phyloP scores from a whole-genome alignment of 2,329 filamentous ascomycete species.

The Grosmannia serpens region DNA sequence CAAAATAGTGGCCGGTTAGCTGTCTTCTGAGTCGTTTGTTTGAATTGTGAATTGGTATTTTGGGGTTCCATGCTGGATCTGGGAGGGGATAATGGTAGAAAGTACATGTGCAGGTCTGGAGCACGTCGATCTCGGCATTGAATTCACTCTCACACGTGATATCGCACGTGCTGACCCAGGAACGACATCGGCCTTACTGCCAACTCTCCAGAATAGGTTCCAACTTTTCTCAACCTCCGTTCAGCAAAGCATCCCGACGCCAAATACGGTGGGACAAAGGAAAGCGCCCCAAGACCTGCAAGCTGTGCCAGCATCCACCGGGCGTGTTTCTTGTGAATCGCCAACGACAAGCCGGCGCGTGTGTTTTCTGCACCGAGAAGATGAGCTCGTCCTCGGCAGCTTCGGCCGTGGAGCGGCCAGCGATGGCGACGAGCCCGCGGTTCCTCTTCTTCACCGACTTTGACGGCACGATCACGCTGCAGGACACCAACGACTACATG shows the following conservation, averaged over 20 bases:
- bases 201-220: background rate
- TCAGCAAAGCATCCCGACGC: too few relatives aligned
- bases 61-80: too few relatives aligned
- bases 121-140: too few relatives aligned
- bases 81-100: too few relatives aligned
- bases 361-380: background rate
- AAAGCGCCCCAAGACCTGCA: too few relatives aligned
- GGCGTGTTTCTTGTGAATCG: background rate
- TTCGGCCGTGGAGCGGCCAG: constrained; percentile 33
- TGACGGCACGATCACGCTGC: constrained; percentile 82
- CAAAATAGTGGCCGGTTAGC: too few relatives aligned
- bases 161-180: too few relatives aligned
- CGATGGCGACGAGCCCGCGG: constrained; percentile 59
- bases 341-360: background rate
- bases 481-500: constrained; percentile 57
- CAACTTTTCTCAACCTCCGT: background rate
- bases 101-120: too few relatives aligned
- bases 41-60: too few relatives aligned
- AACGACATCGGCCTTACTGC: background rate
- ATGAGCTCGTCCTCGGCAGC: background rate
- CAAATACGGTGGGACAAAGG: too few relatives aligned
- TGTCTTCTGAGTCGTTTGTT: too few relatives aligned
- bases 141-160: background rate
- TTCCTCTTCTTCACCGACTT: constrained; percentile 99
- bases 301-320: background rate